Evolutionary conservation across 108 stramenopile species (phyloP), one percentile per base, ranked within the genome.

Genomic region (Aurantiochytrium sp.): DNA sequence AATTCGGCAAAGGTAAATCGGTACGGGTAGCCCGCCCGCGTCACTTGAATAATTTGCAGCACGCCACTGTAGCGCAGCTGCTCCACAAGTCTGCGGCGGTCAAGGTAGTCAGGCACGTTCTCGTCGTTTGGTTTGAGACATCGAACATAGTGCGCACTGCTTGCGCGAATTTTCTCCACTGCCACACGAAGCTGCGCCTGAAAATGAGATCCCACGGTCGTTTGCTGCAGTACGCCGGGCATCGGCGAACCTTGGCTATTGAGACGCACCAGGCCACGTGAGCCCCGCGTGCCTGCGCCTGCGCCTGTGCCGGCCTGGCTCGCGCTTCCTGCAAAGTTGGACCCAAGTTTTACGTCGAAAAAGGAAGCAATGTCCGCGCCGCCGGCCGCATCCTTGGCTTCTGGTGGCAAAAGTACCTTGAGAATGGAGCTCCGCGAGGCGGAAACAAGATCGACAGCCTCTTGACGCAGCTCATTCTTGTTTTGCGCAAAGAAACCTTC

Each of bases 121-220:
- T 49, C 35, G 51, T 92, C 92, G 88, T 99, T 99, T 57, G 99
- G 97, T 92, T 99, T 99, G 49, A 99, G 93, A 93, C 99, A 99
- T 16, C 99, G 97, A 58, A 99, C 95, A 71, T 97, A 99, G 92
- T 98, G 98, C 0, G 98, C 97, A 44, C 93, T 94, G 0, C 98
- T 99, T 23, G 89, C 91, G 58, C 96, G 96, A 76, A 99, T 95
- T 5, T 96, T 96, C 21, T 87, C 89, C 58, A 97, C 95, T 44
- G 98, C 94, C 55, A 94, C 92, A 44, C 93, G 90, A 18, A 98
- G 95, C 89, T 98, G 97, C n/a, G 88, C 44, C 88, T 96, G 95
- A 91, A 99, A 99, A 87, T 98, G 97, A 0, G 69, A 60, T 14
- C 92, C 93, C 44, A 94, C 90, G 57, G 94, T 93, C 45, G 69